Conservation (phyloP, 805 yeast genomes). For the Candida sphagnicola region DNA sequence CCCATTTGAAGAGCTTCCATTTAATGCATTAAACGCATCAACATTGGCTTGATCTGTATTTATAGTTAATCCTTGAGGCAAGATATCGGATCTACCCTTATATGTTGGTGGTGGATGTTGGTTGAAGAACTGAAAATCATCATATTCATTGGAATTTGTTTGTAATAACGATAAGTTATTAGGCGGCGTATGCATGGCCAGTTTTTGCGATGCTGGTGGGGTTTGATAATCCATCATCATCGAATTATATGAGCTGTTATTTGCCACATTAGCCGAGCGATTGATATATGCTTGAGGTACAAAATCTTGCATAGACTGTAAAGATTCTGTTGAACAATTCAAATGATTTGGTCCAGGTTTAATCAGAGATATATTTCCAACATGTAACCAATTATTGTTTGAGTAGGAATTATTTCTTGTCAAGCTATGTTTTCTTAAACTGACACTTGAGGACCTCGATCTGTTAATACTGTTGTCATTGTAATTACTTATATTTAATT, state of each 20-base stretch:
- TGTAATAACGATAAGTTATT: neutral
- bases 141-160: slow-evolving; percentile 18
- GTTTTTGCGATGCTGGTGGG: slow-evolving; percentile 4
- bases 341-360: slow-evolving; percentile 17
- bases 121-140: slow-evolving; percentile 24
- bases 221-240: slow-evolving; percentile 21
- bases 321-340: slow-evolving; percentile 34
- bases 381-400: slow-evolving; percentile 39
- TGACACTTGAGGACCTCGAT: slow-evolving; percentile 34
- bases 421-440: slow-evolving; percentile 39
- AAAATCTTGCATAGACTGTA: slow-evolving; percentile 42
- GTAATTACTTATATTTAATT: slow-evolving; percentile 31
- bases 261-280: slow-evolving; percentile 18
- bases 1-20: slow-evolving; percentile 11
- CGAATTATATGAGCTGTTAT: slow-evolving; percentile 18
- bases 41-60: slow-evolving; percentile 32
- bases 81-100: slow-evolving; percentile 18
- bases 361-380: slow-evolving; percentile 36
- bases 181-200: slow-evolving; percentile 8
- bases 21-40: slow-evolving; percentile 20
- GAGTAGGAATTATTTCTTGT: slow-evolving; percentile 38
- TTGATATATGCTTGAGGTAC: slow-evolving; percentile 39
- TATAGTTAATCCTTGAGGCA: slow-evolving; percentile 34
- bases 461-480: slow-evolving; percentile 18
- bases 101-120: slow-evolving; percentile 14